Evolutionary conservation across 768 basidiomycete species (phyloP), one percentile per base, ranked within the genome.

Genomic region (Suillus decipiens): DNA sequence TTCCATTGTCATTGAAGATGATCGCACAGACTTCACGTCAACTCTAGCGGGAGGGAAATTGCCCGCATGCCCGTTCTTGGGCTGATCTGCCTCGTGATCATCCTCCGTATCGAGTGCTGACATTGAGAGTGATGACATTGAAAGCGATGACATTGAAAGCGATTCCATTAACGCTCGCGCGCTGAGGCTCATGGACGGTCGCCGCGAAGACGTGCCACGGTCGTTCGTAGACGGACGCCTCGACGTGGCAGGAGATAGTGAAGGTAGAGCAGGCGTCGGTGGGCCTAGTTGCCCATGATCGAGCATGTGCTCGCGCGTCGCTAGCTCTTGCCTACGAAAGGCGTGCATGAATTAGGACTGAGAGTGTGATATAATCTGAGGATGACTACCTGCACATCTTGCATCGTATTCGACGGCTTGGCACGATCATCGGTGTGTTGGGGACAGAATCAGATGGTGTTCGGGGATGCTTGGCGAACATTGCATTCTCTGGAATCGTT

Each of bases 271-370:
- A 5, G 88, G 89, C 0, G 89, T 90, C 2, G 86, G 80, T 11
- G 89, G 85, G 2, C 88, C 89, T 5, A 91, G 76, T 69, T 93
- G 90, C 5, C 89, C 90, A 69, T 96, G 94, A 73, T 95, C 91
- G 54, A 95, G 84, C 92, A 98, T 94, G 72, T 97, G 92, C 71
- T 95, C 93, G n/a, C 91, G 82, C 0, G 92, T 85, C 1, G 95
- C 95, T 15, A 98, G 82, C 69, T 94, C 93, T 63, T 89, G 88
- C 69, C 93, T 89, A 60, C 64, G 34, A 34, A 60, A 53, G 41
- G 58, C 53, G 14, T 41, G 37, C 24, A 17, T 31, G 50, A 10
- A 28, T 48, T 34, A 53, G 63, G 28, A 53, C 41, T 43, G 12
- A 55, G 28, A 48, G 8, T 12, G 34, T 56, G 39, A 41, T 22